Evolutionary conservation across 768 basidiomycete species (phyloP).

Genomic region (Myochromella boudieri): DNA sequence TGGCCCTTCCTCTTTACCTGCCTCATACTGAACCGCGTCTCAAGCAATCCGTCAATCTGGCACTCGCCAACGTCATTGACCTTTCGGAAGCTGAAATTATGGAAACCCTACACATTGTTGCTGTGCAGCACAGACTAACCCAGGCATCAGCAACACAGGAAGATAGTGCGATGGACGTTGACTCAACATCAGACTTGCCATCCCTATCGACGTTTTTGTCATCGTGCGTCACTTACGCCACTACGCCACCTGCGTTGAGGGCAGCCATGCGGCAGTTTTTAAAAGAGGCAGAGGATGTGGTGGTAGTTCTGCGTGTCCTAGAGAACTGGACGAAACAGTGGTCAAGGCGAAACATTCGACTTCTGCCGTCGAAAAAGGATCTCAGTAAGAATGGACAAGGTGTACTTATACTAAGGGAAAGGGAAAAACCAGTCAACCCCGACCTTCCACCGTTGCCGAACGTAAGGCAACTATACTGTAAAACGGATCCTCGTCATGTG

Average conservation of each 20-base stretch:
- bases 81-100: slow-evolving; percentile 67
- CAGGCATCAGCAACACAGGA: slow-evolving; percentile 19
- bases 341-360: slow-evolving; percentile 31
- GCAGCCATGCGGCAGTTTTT: slow-evolving; percentile 52
- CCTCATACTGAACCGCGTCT: neutral
- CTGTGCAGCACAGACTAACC: slow-evolving; percentile 33
- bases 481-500: neutral
- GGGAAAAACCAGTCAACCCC: slow-evolving; percentile 20
- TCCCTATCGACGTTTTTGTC: slow-evolving; percentile 36
- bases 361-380: slow-evolving; percentile 40
- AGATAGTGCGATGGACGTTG: slow-evolving; percentile 43
- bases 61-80: slow-evolving; percentile 58
- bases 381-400: slow-evolving; percentile 41
- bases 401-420: slow-evolving; percentile 31
- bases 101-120: slow-evolving; percentile 45
- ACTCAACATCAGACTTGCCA: slow-evolving; percentile 23
- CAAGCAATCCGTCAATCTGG: slow-evolving; percentile 47
- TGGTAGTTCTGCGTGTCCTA: slow-evolving; percentile 43
- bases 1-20: neutral
- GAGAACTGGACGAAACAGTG: slow-evolving; percentile 48
- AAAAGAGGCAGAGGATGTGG: slow-evolving; percentile 47
- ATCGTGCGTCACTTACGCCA: slow-evolving; percentile 35
- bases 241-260: slow-evolving; percentile 40
- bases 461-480: slow-evolving; percentile 33
- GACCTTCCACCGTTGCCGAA: slow-evolving; percentile 43